These are phyloP conservation scores for Pichia cactophila DNA, from an alignment of 1,139 yeast genomes.

Conservation along the genomic window DNA sequence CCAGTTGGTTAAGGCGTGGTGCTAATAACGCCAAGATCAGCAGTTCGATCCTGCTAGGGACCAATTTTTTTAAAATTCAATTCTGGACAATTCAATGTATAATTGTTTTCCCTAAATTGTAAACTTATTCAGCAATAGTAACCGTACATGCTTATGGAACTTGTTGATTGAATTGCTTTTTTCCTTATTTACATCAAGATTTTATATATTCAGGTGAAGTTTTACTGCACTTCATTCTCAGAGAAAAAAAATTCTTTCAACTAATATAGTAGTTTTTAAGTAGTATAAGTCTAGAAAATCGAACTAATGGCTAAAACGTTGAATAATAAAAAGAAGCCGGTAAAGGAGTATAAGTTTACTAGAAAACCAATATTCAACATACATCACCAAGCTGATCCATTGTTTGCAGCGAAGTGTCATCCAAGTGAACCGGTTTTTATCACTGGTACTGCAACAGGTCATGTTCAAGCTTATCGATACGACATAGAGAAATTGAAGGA, in stretches of 20 bases:
- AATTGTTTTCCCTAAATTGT: no score
- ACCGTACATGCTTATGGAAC: no score
- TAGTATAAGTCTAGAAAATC: no score
- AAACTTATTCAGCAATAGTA: no score
- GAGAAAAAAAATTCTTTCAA: not conserved
- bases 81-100: no score
- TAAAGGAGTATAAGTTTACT: constrained; percentile 10
- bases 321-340: not conserved
- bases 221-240: not conserved
- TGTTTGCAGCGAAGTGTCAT: constrained; percentile 75
- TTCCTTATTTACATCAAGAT: no score
- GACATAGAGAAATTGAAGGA: constrained; percentile 40
- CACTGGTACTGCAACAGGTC: constrained; percentile 77
- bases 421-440: constrained; percentile 61
- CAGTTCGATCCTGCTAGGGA: constrained; percentile 68
- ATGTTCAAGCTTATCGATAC: constrained; percentile 51
- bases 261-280: no score
- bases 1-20: constrained; percentile 91
- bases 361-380: constrained; percentile 16
- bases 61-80: constrained; percentile 30
- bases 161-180: no score
- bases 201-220: no score
- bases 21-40: constrained; percentile 58
- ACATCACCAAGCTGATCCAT: constrained; percentile 37
- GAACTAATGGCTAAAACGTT: constrained; percentile 5